A percentile compares a stretch with the other conserved stretches of the same genome.
phyloP scores from a whole-genome alignment of 2,329 filamentous ascomycete genomes.

The Cladophialophora bantiana region DNA sequence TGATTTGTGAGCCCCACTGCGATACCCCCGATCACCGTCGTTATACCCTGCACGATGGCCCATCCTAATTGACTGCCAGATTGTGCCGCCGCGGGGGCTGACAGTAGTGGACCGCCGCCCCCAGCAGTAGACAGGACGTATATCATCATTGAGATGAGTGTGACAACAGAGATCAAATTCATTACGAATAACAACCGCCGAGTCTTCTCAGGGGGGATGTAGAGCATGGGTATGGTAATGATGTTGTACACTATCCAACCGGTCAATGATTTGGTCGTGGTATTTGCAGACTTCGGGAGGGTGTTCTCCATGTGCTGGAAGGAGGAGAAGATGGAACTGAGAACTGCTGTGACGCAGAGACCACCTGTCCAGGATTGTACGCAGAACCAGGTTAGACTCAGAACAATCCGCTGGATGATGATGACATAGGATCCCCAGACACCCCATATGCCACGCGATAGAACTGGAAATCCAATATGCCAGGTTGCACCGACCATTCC shows the following conservation, averaged over 20 bases:
- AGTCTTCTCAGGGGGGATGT: slow-evolving; percentile 53
- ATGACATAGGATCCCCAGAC: slow-evolving; percentile 51
- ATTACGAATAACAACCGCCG: slow-evolving; percentile 44
- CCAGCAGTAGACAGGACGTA: slow-evolving; percentile 47
- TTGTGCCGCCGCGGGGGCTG: slow-evolving; percentile 31
- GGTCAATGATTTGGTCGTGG: slow-evolving; percentile 48
- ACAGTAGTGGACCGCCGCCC: slow-evolving; percentile 45
- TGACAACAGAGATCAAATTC: slow-evolving; percentile 41
- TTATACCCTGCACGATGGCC: slow-evolving; percentile 41
- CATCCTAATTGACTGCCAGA: slow-evolving; percentile 33
- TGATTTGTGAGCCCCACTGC: slow-evolving; percentile 45
- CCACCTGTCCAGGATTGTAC: slow-evolving; percentile 50
- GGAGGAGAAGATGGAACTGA: slow-evolving; percentile 46
- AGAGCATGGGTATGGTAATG: slow-evolving; percentile 52
- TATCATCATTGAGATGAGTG: slow-evolving; percentile 41
- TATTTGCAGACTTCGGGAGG: slow-evolving; percentile 44
- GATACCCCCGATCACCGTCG: slow-evolving; percentile 44
- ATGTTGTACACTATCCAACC: slow-evolving; percentile 48
- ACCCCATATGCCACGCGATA: slow-evolving; percentile 53
- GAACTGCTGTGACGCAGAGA: slow-evolving; percentile 44
- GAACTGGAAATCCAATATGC: slow-evolving; percentile 55
- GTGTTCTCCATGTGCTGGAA: slow-evolving; percentile 48
- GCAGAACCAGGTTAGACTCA: slow-evolving; percentile 46
- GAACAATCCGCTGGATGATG: slow-evolving; percentile 51
- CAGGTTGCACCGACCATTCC: slow-evolving; percentile 50